Evolutionary conservation across 1,284 basidiomycete genomes (phyloP).

Genomic region (Mycena sp.): DNA sequence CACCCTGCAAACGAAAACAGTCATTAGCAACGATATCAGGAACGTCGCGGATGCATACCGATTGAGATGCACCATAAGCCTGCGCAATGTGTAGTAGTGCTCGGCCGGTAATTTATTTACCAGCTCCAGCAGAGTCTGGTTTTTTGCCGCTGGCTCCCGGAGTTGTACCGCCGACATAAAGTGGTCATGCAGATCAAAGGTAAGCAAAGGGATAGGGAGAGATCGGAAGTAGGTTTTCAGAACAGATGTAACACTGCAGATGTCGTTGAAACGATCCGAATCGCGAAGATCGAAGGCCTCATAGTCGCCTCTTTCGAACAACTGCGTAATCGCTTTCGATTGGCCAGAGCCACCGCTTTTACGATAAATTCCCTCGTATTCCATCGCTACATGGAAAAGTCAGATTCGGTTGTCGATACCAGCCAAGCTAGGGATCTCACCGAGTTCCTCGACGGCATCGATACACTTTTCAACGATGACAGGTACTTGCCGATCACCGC

Average conservation of each 20-base stretch:
- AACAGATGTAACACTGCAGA: slow-evolving; percentile 95
- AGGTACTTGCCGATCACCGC: slow-evolving; percentile 77
- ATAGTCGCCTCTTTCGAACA: slow-evolving; percentile 95
- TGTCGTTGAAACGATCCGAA: slow-evolving; percentile 93
- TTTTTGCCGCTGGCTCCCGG: slow-evolving; percentile 72
- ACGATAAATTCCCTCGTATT: slow-evolving; percentile 96
- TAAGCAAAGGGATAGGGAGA: slow-evolving; percentile 91
- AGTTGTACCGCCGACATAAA: slow-evolving; percentile 85
- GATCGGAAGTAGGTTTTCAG: slow-evolving; percentile 97
- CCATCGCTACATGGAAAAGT: slow-evolving; percentile 66
- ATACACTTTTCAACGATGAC: slow-evolving; percentile 96
- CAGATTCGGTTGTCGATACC: slow-evolving; percentile 8
- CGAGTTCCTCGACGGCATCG: slow-evolving; percentile 87
- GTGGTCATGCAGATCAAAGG: slow-evolving; percentile 91
- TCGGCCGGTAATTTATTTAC: slow-evolving; percentile 85
- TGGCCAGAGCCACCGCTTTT: slow-evolving; percentile 95
- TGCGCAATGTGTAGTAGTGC: slow-evolving; percentile 88
- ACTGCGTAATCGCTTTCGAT: slow-evolving; percentile 92
- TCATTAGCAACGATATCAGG: slow-evolving; percentile 17
- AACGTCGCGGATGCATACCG: slow-evolving; percentile 59
- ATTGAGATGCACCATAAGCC: slow-evolving; percentile 90
- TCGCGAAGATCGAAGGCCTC: slow-evolving; percentile 89
- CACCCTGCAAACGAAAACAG: slow-evolving; percentile 59
- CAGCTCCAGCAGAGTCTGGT: slow-evolving; percentile 73
- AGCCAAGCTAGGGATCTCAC: slow-evolving; percentile 56